phyloP scores from a whole-genome alignment of 345 rosid species.

The Zanthoxylum bungeanum region DNA sequence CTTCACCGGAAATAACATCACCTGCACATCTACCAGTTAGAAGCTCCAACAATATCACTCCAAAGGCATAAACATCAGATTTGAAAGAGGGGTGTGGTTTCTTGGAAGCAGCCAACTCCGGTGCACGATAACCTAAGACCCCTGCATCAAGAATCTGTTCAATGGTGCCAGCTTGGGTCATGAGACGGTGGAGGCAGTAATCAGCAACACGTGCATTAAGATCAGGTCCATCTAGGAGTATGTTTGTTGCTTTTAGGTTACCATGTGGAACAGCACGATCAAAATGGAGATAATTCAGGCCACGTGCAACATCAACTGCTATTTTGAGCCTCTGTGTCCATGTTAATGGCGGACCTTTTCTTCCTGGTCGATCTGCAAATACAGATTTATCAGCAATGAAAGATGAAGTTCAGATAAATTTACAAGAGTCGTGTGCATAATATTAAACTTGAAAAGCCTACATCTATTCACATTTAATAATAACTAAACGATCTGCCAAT shows the following conservation, averaged over 20 bases:
- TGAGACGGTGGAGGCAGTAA: conserved; percentile 92
- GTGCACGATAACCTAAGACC: conserved; percentile 88
- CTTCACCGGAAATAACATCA: conserved; percentile 82
- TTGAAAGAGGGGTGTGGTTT: conserved; percentile 90
- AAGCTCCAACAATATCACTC: conserved; percentile 75
- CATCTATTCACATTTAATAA: background rate
- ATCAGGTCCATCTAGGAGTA: conserved; percentile 82
- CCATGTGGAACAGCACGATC: conserved; percentile 98
- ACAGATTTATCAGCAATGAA: conserved; percentile 13
- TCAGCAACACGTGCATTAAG: conserved; percentile 95
- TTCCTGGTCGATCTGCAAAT: conserved; percentile 84
- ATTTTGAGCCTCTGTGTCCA: conserved; percentile 89
- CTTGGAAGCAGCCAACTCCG: conserved; percentile 86
- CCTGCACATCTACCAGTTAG: conserved; percentile 92
- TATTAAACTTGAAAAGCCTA: background rate
- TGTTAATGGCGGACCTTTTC: conserved; percentile 74
- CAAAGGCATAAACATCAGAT: conserved; percentile 95
- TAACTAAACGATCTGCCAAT: background rate
- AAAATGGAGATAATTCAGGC: conserved; percentile 96
- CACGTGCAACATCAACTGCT: conserved; percentile 97
- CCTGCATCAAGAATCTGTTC: conserved; percentile 97
- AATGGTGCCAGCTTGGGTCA: conserved; percentile 92
- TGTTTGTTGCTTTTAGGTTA: conserved; percentile 83
- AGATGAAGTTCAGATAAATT: background rate
- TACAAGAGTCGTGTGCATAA: background rate